A percentile compares a stretch with the other conserved stretches of the same genome.
Conservation (phyloP, 1,284 basidiomycete genomes). For the Hymenochaete sp. region DNA sequence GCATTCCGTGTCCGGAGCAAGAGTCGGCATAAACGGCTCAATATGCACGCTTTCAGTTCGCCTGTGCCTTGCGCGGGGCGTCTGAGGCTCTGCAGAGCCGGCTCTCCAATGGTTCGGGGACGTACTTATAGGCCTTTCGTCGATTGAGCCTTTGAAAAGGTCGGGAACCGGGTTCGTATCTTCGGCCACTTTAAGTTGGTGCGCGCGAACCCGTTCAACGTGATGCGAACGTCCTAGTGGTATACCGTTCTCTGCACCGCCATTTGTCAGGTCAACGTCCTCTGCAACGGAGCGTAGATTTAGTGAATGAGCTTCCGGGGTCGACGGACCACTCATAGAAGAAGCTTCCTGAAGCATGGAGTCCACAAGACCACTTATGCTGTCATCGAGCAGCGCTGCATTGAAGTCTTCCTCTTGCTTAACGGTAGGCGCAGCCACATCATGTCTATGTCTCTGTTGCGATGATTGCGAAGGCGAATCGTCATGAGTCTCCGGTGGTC, state of each 20-base stretch:
- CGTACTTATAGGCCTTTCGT: not conserved
- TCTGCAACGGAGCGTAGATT: constrained; percentile 27
- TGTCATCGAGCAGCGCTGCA: constrained; percentile 33
- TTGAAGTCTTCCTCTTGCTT: constrained; percentile 3
- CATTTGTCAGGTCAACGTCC: constrained; percentile 35
- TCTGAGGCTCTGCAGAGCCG: too few species aligned
- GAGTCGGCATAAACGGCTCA: constrained; percentile 3
- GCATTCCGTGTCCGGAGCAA: constrained; percentile 14
- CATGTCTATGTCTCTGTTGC: not conserved
- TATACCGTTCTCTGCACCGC: constrained; percentile 56
- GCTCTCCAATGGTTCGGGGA: too few species aligned
- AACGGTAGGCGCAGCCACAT: too few species aligned
- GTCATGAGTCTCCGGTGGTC: constrained; percentile 24
- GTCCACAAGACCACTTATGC: constrained; percentile 55
- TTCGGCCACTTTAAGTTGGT: constrained; percentile 3
- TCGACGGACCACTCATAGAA: constrained; percentile 11
- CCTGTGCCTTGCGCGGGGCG: too few species aligned
- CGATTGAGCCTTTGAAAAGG: constrained; percentile 8
- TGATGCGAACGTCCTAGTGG: constrained; percentile 68
- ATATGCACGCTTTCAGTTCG: too few species aligned
- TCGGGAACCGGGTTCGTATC: constrained; percentile 1
- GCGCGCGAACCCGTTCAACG: constrained; percentile 22
- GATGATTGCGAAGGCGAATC: not conserved
- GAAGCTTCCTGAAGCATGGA: constrained; percentile 40
- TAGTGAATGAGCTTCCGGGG: constrained; percentile 18